Evolutionary conservation across 106 monocot genomes (phyloP), one percentile per base, ranked within the genome.

Genomic region (Dioscorea zingiberensis): DNA sequence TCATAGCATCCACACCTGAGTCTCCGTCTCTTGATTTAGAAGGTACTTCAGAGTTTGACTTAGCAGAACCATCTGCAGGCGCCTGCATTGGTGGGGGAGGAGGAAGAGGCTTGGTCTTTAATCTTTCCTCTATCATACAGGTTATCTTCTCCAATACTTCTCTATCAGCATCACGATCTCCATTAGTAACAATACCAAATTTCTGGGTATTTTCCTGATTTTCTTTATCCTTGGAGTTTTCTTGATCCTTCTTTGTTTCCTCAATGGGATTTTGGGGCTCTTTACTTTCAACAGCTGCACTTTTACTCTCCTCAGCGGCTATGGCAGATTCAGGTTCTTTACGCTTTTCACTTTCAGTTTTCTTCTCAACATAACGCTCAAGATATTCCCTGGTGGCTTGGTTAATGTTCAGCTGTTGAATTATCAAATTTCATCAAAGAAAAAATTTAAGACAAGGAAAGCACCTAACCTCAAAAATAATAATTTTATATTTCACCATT

Each of bases 331-430:
- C 88, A 62, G 75, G 69, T 77, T 81, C 88, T 73, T 88, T 92
- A 47, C 70, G 64, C 65, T 92, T 97, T 60, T 92, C 97, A 61
- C 85, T 78, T 79, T 85, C 83, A 51, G 70, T 91, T 73, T 97
- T 97, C 75, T 82, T 97, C 65, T 77, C 92, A 63, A 97, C 86
- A 76, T 86, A 88, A 24, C 86, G 86, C 47, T 92, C 83, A 73
- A 97, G 91, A 73, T 97, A 97, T 71, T 91, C 84, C 60, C 81
- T 83, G 29, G 85, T 92, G 46, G 91, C 92, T 82, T 97, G 81
- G 55, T 85, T 97, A 51, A 97, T 86, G 58, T 97, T 97, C 27
- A 97, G 65, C 97, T 97, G 76, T 22, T 54, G 1, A 67, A 27
- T 27, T 56, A 76, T 21, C 59, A 58, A 26, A 46, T 30, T 27